Evolutionary conservation across 106 monocot genomes (phyloP).

Genomic region (Gastrodia elata): DNA sequence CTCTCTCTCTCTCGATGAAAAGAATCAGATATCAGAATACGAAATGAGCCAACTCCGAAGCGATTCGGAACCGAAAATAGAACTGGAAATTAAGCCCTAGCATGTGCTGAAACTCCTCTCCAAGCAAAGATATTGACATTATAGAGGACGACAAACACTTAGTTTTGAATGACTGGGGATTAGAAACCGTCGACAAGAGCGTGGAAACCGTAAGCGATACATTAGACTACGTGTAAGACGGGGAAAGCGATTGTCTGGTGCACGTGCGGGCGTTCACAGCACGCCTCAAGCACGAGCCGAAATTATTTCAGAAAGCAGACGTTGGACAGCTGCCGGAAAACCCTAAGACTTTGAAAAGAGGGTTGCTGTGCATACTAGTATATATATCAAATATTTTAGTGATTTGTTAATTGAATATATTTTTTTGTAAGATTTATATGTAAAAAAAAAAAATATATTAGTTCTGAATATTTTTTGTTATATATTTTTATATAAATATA

Average conservation of each 20-base stretch:
- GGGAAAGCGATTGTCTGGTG: neutral
- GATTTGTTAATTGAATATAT: too few species aligned
- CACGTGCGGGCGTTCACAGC: neutral
- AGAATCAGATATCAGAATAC: neutral
- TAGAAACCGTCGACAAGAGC: neutral
- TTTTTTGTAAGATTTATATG: too few species aligned
- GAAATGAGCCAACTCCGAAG: neutral
- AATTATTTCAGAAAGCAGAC: neutral
- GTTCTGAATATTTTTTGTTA: too few species aligned
- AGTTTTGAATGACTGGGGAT: neutral
- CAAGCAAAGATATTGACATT: neutral
- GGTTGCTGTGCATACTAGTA: too few species aligned
- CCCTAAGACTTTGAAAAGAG: too few species aligned
- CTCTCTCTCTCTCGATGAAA: neutral
- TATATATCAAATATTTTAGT: too few species aligned
- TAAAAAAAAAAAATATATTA: too few species aligned
- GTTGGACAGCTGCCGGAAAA: too few species aligned
- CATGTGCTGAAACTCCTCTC: neutral
- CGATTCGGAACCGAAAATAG: neutral
- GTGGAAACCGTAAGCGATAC: neutral
- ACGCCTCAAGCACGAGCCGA: neutral
- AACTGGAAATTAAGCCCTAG: neutral
- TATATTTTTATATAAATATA: too few species aligned
- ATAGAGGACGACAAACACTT: neutral
- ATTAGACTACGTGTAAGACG: neutral